These are phyloP conservation scores for Linnemannia exigua DNA, from an alignment of 192 early-diverging fungal species.

Conservation along the genomic window DNA sequence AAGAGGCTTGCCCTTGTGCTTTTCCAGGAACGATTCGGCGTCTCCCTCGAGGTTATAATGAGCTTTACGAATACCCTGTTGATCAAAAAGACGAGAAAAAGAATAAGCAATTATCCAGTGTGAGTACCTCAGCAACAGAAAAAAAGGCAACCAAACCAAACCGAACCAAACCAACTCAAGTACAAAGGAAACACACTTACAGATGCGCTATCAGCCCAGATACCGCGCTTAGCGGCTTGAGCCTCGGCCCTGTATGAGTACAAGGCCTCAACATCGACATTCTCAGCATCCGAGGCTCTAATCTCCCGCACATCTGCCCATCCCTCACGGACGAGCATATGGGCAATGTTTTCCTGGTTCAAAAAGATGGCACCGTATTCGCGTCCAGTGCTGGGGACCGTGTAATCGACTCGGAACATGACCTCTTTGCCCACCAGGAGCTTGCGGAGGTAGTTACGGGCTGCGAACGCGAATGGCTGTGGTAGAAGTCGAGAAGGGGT, in stretches of 20 bases:
- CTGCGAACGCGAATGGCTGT: slow-evolving; percentile 85
- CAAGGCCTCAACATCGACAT: slow-evolving; percentile 64
- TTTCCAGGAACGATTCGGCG: slow-evolving; percentile 77
- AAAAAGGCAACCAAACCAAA: too few species aligned
- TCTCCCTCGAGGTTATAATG: slow-evolving; percentile 76
- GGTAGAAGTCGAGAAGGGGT: too few species aligned
- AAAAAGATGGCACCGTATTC: slow-evolving; percentile 75
- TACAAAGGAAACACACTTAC: slow-evolving; percentile 27
- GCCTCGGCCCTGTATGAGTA: slow-evolving; percentile 81
- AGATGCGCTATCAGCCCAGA: slow-evolving; percentile 77
- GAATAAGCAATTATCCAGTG: neutral
- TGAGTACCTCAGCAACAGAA: neutral
- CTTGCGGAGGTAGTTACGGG: slow-evolving; percentile 91
- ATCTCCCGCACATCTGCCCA: slow-evolving; percentile 86
- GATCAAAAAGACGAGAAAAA: neutral
- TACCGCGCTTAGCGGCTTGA: slow-evolving; percentile 75
- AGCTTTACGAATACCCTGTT: slow-evolving; percentile 64
- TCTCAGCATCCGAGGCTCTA: slow-evolving; percentile 58
- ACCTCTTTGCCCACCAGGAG: slow-evolving; percentile 93
- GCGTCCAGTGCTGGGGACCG: slow-evolving; percentile 72
- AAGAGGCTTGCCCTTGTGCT: slow-evolving; percentile 85
- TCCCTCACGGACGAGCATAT: slow-evolving; percentile 83
- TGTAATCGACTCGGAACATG: slow-evolving; percentile 85
- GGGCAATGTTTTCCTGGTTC: slow-evolving; percentile 74
- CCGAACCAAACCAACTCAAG: too few species aligned